Percentiles rank a stretch among this genome's conserved stretches.
Evolutionary conservation across 768 basidiomycete species (phyloP).

Genomic region (Multifurca ochricompacta): DNA sequence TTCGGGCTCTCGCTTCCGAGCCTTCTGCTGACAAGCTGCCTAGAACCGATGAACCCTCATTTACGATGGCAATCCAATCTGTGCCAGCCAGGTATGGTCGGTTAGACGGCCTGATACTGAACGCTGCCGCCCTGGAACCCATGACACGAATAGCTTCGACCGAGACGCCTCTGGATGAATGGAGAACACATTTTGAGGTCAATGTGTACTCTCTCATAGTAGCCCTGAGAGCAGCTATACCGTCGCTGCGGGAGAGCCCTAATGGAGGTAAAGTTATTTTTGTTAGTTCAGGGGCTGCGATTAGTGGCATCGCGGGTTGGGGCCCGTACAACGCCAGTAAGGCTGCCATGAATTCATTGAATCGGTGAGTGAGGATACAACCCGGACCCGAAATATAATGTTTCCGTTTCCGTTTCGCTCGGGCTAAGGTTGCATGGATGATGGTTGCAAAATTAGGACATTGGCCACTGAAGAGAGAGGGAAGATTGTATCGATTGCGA

Average conservation of each 20-base stretch:
- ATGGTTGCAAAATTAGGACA: conserved; percentile 44
- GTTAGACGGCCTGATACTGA: conserved; percentile 75
- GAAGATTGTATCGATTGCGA: conserved; percentile 58
- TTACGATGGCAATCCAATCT: conserved; percentile 47
- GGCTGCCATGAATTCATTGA: conserved; percentile 80
- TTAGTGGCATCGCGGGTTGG: conserved; percentile 61
- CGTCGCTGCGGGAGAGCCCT: conserved; percentile 54
- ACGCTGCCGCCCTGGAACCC: conserved; percentile 75
- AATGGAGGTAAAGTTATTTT: conserved; percentile 65
- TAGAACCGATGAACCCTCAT: conserved; percentile 53
- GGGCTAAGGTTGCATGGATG: background rate
- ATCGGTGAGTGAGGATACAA: too few relatives aligned
- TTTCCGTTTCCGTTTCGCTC: too few relatives aligned
- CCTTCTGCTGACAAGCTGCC: conserved; percentile 1
- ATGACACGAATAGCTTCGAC: conserved; percentile 49
- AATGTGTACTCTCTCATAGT: conserved; percentile 83
- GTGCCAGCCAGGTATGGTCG: conserved; percentile 48
- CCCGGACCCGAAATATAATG: too few relatives aligned
- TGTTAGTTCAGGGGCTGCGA: conserved; percentile 80
- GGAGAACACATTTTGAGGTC: conserved; percentile 72
- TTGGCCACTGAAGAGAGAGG: conserved; percentile 75
- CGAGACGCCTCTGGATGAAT: conserved; percentile 43
- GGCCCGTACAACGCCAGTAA: conserved; percentile 78
- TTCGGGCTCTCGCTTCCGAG: background rate
- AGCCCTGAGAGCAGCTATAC: conserved; percentile 58